Conservation (phyloP, 2,329 filamentous ascomycete species). For the Fusarium cicatricum region DNA sequence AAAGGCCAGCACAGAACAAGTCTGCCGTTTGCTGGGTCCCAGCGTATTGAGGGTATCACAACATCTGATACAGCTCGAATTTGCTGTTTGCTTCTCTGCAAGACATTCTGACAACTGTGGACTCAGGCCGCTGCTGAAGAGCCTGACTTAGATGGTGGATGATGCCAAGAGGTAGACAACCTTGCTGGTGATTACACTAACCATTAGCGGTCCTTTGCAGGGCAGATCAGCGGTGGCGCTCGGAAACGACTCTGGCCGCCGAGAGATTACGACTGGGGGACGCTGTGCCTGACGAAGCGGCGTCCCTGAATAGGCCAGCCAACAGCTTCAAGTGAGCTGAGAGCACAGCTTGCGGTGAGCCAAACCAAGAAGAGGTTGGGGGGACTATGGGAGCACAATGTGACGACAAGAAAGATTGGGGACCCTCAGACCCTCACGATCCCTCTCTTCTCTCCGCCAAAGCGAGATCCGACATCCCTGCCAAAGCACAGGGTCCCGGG, state of each 20-base stretch:
- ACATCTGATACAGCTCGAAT: too few species aligned
- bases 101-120: conserved; percentile 9
- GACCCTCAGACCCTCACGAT: conserved; percentile 1
- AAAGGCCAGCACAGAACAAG: neutral
- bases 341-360: conserved; percentile 2
- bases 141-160: too few species aligned
- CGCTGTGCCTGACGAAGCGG: conserved; percentile 8
- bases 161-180: too few species aligned
- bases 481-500: neutral
- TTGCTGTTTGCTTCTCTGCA: too few species aligned
- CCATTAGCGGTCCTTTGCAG: conserved; percentile 13
- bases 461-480: conserved; percentile 10
- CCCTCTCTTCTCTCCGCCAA: neutral
- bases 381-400: neutral
- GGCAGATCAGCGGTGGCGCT: conserved; percentile 33
- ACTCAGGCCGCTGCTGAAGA: conserved; percentile 3
- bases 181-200: conserved; percentile 23
- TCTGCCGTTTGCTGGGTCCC: neutral
- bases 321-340: conserved; percentile 22
- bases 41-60: neutral
- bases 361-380: conserved; percentile 1
- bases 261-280: neutral
- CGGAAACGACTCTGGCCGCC: conserved; percentile 12
- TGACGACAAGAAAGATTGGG: conserved; percentile 22
- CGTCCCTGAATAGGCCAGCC: conserved; percentile 1